Evolutionary conservation across 1,284 basidiomycete genomes (phyloP).

Genomic region (Irpex sp.): DNA sequence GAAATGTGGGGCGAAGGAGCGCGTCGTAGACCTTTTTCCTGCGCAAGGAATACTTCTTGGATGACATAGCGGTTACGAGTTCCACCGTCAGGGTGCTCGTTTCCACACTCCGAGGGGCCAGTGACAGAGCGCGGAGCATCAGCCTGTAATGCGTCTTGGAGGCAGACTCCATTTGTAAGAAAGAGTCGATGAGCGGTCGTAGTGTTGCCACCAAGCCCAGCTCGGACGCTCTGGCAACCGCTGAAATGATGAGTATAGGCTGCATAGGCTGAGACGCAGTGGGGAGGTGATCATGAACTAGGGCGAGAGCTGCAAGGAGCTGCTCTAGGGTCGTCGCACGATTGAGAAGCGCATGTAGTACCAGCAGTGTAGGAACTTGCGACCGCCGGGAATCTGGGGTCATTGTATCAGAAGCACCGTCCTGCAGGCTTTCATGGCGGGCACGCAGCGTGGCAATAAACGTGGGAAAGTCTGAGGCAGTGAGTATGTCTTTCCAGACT

Average conservation of each 20-base stretch:
- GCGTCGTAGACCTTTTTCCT: conserved; percentile 36
- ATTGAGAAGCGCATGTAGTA: background rate
- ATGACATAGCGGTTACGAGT: conserved; percentile 45
- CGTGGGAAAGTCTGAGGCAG: background rate
- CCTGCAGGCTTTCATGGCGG: background rate
- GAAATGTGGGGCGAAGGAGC: conserved; percentile 46
- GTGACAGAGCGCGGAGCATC: conserved; percentile 49
- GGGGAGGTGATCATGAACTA: background rate
- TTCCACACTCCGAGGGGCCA: conserved; percentile 37
- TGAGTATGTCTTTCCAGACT: background rate
- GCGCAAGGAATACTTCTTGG: conserved; percentile 36
- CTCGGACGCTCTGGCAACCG: conserved; percentile 45
- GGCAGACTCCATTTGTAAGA: conserved; percentile 23
- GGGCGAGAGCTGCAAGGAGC: background rate
- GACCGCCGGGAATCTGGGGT: too few species aligned
- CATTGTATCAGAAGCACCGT: background rate
- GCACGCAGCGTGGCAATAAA: background rate
- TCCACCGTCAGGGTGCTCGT: conserved; percentile 36
- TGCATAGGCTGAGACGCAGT: background rate
- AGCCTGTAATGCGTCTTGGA: conserved; percentile 47
- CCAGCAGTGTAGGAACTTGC: background rate
- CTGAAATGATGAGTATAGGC: conserved; percentile 37
- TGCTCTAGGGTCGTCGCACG: background rate
- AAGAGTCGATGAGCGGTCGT: conserved; percentile 38
- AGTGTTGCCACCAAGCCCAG: conserved; percentile 44